These are phyloP conservation scores for Rubia tinctorum DNA, from an alignment of 305 asterid genomes.

Conservation along the genomic window DNA sequence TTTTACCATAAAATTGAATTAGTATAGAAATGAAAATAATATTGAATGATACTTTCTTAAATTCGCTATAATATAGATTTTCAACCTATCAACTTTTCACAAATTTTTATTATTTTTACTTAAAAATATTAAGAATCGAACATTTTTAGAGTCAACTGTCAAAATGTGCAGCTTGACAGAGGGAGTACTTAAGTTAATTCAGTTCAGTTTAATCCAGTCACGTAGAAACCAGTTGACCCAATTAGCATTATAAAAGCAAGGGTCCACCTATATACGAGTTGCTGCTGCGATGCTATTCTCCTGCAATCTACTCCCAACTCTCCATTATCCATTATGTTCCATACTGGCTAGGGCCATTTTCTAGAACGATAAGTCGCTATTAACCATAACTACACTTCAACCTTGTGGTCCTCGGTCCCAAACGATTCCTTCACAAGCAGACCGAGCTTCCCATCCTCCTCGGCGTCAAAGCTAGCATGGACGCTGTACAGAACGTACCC, in stretches of 20 bases:
- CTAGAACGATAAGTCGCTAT: constrained; percentile 5
- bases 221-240: constrained; percentile 11
- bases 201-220: too few relatives aligned
- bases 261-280: constrained; percentile 20
- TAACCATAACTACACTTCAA: constrained; percentile 32
- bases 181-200: too few relatives aligned
- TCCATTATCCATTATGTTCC: not conserved
- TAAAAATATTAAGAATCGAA: too few relatives aligned
- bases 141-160: too few relatives aligned
- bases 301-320: constrained; percentile 11
- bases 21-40: too few relatives aligned
- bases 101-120: too few relatives aligned
- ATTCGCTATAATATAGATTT: too few relatives aligned
- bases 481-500: constrained; percentile 76
- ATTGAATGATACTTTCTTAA: too few relatives aligned
- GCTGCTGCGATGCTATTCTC: constrained; percentile 11
- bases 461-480: constrained; percentile 94
- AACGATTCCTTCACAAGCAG: constrained; percentile 41
- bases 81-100: too few relatives aligned
- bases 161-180: too few relatives aligned
- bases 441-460: constrained; percentile 55
- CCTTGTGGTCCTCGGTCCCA: constrained; percentile 42
- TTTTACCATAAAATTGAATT: too few relatives aligned
- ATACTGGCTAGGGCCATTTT: constrained; percentile 3
- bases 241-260: not conserved